Evolutionary conservation across 2,329 filamentous ascomycete genomes (phyloP), one percentile per base, ranked within the genome.

Genomic region (Nigrospora oryzae): DNA sequence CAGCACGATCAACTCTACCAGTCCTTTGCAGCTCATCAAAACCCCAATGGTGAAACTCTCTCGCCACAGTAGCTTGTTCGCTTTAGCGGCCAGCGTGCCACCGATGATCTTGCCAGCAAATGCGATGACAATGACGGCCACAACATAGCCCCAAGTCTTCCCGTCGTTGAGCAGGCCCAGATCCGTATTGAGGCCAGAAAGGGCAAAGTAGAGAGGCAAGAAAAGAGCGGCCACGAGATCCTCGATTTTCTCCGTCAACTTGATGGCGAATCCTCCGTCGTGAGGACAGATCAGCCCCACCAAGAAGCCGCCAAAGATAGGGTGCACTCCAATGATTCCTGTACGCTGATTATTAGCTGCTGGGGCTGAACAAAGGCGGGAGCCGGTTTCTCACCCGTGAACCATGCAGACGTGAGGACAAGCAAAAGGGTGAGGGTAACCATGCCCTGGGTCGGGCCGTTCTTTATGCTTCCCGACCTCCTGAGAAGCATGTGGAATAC

Each of bases 21-120:
- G 73, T 56, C 91, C 91, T 64, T 97, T 97, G 65, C 91, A 97
- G 65, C 88, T 95, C 91, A 97, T 97, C 56, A 96, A 67, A 14
- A 84, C 81, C 13, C 91, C 91, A 53, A 97, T 93, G 1, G 88
- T 81, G 31, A 94, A 78, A 46, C 86, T 90, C 62, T 97, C 91
- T 47, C 90, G 79, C 91, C 91, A 97, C 2, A 94, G 75, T 42
- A 96, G 71, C 23, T 85, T 89, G 55, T 81, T 87, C 3, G 80
- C 58, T 33, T 81, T 78, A 1, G 91, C 89, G 8, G 90, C 89
- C 1, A 94, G 47, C 0, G 88, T 83, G 15, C 88, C 89, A 36
- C 90, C 91, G 12, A 83, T 70, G 42, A 97, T 85, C 63, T 97
- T 97, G 40, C 84, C 88, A 17, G 81, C 68, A 57, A 96, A 94